Evolutionary conservation across 108 stramenopile species (phyloP), one percentile per base, ranked within the genome.

Genomic region (Nannochloropsis gaditana): DNA sequence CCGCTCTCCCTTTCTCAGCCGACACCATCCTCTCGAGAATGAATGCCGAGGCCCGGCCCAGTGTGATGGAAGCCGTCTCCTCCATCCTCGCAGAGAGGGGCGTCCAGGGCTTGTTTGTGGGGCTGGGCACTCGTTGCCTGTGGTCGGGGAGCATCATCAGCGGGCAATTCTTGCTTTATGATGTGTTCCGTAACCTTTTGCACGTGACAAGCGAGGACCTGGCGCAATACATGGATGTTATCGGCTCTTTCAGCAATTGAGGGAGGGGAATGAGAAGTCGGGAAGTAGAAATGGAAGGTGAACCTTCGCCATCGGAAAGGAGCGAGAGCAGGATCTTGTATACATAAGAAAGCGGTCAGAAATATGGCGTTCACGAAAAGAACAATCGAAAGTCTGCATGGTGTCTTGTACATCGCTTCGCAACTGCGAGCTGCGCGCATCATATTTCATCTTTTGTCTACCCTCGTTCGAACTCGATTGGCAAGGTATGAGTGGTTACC

Each of bases 141-240:
- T 97, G 96, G 96, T 94, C 94, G 9, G 95, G 94, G 43, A 85
- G 85, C 42, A 86, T 89, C 79, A 89, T 89, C 45, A 86, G 86
- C 80, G 96, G 96, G 0, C 96, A 97, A 85, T 97, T 97, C 89
- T 85, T 96, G 42, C 89, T 97, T 42, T 97, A 97, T 85, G 96
- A 97, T 89, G 90, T 96, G 10, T 95, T 95, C 86, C 91, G 95
- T 45, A 92, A 90, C 43, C 87, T 86, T 9, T 93, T 96, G 88
- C 94, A 93, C 59, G 95, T 97, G 15, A 92, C 90, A 42, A 85
- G 87, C 31, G 92, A 94, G 43, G 95, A 95, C 91, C 84, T 97
- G 82, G 92, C 93, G 44, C 93, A 86, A 2, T 86, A 81, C 82
- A 85, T 89, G 15, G 89, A 89, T 80, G 85, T 41, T 5, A 44